A percentile compares a stretch with the other conserved stretches of the same genome.
These are phyloP conservation scores for Pinus taeda DNA, from an alignment of 75 land plant species.

Conservation along the genomic window DNA sequence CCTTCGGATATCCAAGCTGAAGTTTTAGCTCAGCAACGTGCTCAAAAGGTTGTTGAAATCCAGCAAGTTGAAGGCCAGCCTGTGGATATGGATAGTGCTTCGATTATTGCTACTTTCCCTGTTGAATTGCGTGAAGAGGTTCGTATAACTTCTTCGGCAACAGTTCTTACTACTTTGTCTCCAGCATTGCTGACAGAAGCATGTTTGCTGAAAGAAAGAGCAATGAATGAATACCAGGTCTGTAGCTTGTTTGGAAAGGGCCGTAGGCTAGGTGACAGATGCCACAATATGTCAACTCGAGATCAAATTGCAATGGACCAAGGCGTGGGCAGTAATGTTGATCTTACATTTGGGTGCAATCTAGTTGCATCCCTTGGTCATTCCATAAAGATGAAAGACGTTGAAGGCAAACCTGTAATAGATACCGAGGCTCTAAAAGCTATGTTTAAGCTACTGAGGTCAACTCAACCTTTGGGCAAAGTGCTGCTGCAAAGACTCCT, in stretches of 20 bases:
- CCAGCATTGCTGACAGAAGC: constrained; percentile 97
- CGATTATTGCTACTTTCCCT: constrained; percentile 97
- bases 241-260: constrained; percentile 46
- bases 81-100: constrained; percentile 99
- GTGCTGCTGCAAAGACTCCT: constrained; percentile 69
- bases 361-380: constrained; percentile 32
- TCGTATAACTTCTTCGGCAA: constrained; percentile 87
- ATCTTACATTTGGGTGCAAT: constrained; percentile 54
- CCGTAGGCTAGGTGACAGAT: constrained; percentile 52
- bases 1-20: constrained; percentile 97
- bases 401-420: constrained; percentile 76
- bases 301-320: constrained; percentile 50
- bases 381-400: constrained; percentile 54
- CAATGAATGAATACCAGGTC: constrained; percentile 40
- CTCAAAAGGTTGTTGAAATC: constrained; percentile 57
- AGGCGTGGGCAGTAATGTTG: constrained; percentile 23
- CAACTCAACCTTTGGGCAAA: constrained; percentile 69
- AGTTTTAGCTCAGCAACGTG: constrained; percentile 88
- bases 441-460: constrained; percentile 30
- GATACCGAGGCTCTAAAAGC: constrained; percentile 63
- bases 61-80: constrained; percentile 82
- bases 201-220: constrained; percentile 83
- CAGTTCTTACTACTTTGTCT: constrained; percentile 79
- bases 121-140: constrained; percentile 98
- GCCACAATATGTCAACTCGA: constrained; percentile 25